phyloP scores from a whole-genome alignment of 768 basidiomycete species.

The Terana coerulea region DNA sequence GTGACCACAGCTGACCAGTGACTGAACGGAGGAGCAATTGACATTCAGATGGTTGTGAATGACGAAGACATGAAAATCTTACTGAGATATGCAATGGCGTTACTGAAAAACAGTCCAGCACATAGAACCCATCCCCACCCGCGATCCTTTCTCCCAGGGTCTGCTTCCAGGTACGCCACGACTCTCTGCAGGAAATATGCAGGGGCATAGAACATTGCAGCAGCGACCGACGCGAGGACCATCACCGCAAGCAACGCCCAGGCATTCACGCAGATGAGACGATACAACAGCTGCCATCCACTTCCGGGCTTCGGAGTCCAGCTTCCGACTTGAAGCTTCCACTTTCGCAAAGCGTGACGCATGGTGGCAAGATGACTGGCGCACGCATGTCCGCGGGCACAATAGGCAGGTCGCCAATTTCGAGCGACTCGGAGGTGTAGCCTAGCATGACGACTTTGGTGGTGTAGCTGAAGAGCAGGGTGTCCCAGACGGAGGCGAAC shows the following conservation, averaged over 20 bases:
- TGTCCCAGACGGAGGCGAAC: constrained; percentile 55
- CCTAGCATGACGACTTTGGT: constrained; percentile 87
- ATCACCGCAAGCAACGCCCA: constrained; percentile 38
- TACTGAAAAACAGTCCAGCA: constrained; percentile 45
- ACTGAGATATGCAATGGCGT: constrained; percentile 41
- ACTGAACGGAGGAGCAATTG: constrained; percentile 34
- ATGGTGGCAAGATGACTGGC: constrained; percentile 57
- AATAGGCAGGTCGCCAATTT: constrained; percentile 86
- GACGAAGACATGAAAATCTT: constrained; percentile 16
- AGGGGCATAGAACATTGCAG: constrained; percentile 59
- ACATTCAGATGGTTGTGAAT: neutral
- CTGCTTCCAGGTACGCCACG: constrained; percentile 62
- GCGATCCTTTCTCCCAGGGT: constrained; percentile 48
- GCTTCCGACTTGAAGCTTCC: constrained; percentile 46
- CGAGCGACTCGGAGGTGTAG: constrained; percentile 65
- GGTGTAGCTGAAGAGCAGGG: constrained; percentile 81
- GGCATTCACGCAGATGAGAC: constrained; percentile 55
- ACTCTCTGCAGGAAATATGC: constrained; percentile 60
- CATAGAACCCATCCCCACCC: constrained; percentile 77
- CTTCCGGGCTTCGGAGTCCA: constrained; percentile 61
- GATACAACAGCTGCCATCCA: constrained; percentile 63
- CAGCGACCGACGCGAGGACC: constrained; percentile 49
- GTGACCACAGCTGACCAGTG: constrained; percentile 67
- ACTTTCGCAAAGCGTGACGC: constrained; percentile 49
- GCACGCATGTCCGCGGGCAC: constrained; percentile 70